Conservation (phyloP, 306 rosid species). For the Myrica gale region DNA sequence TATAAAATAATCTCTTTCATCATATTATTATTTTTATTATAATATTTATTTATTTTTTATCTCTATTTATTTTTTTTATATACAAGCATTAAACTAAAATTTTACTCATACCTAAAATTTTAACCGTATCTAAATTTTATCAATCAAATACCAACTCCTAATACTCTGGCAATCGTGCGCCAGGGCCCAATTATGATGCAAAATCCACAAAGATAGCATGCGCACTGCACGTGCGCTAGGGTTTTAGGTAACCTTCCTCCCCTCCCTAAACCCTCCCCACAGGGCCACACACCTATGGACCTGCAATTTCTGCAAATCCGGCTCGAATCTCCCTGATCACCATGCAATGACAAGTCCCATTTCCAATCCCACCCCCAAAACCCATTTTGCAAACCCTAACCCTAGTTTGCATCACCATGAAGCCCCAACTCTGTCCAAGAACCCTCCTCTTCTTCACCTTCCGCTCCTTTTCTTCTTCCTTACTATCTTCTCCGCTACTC, state of each 20-base stretch:
- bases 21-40: no score
- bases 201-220: no score
- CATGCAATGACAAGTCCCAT: conserved; percentile 18
- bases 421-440: conserved; percentile 17
- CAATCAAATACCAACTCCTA: no score
- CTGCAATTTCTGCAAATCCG: neutral
- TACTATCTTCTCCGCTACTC: conserved; percentile 16
- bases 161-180: no score
- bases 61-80: no score
- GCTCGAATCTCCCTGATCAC: neutral
- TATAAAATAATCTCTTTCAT: no score
- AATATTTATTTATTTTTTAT: no score
- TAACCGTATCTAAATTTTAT: no score
- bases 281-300: neutral
- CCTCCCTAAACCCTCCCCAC: neutral
- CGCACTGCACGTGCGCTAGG: conserved; percentile 8
- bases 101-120: no score
- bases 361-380: neutral
- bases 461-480: conserved; percentile 10
- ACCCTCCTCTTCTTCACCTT: conserved; percentile 18
- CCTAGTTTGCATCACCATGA: conserved; percentile 20
- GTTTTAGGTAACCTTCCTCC: conserved; percentile 13
- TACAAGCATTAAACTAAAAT: no score
- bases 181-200: neutral
- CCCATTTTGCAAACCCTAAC: neutral